phyloP scores from a whole-genome alignment of 345 rosid species.

The Adansonia digitata region DNA sequence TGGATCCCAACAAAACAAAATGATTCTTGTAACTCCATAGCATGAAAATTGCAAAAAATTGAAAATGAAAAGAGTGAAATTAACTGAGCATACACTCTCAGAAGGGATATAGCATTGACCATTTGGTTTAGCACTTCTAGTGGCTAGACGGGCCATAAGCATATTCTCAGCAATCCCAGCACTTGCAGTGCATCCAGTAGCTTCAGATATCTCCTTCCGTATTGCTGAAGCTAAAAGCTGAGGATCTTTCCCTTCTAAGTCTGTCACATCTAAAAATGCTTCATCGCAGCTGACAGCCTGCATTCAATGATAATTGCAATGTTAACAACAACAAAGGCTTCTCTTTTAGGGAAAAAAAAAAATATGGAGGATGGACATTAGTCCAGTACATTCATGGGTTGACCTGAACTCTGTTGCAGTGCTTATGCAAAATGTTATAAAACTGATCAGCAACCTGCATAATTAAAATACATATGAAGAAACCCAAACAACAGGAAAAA shows the following conservation, averaged over 20 bases:
- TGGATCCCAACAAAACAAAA: not conserved
- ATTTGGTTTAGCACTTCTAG: conserved; percentile 83
- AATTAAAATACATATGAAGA: conserved; percentile 13
- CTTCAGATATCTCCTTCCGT: conserved; percentile 68
- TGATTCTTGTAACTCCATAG: not conserved
- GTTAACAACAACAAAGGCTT: conserved; percentile 11
- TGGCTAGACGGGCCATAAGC: conserved; percentile 97
- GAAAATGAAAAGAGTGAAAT: not conserved
- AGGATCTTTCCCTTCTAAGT: conserved; percentile 49
- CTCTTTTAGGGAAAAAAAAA: not conserved
- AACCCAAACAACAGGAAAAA: not conserved
- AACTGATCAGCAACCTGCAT: conserved; percentile 92
- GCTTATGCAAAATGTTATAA: conserved; percentile 77
- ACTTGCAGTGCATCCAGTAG: conserved; percentile 89
- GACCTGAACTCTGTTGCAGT: conserved; percentile 83
- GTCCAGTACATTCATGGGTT: conserved; percentile 13
- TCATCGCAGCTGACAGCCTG: conserved; percentile 98
- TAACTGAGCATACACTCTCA: conserved; percentile 40
- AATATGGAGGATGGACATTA: not conserved
- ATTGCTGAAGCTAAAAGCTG: conserved; percentile 56
- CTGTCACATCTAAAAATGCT: conserved; percentile 78
- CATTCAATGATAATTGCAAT: conserved; percentile 17
- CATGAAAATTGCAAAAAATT: not conserved
- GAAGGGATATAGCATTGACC: conserved; percentile 75
- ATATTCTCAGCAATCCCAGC: conserved; percentile 83